phyloP scores from a whole-genome alignment of 2,329 filamentous ascomycete genomes.

The Sordariomycetes sp. region DNA sequence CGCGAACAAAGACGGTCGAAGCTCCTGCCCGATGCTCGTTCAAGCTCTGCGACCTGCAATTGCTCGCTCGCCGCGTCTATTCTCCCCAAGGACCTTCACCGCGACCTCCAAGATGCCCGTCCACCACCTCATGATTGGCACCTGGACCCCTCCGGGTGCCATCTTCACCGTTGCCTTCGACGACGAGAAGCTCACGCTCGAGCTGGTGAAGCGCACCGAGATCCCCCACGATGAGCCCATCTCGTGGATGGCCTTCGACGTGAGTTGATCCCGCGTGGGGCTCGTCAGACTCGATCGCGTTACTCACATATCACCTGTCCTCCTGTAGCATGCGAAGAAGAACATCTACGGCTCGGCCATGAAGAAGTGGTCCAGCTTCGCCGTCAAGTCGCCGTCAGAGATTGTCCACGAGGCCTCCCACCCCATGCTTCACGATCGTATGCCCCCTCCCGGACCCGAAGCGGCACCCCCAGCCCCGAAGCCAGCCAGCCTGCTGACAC shows the following conservation, averaged over 20 bases:
- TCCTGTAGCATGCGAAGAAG: constrained; percentile 57
- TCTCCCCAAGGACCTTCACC: neutral
- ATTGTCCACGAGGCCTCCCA: constrained; percentile 66
- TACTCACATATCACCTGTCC: neutral
- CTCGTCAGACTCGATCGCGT: neutral
- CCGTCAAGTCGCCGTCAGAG: constrained; percentile 60
- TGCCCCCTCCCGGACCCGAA: constrained; percentile 14
- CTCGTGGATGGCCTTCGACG: constrained; percentile 87
- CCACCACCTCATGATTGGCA: constrained; percentile 85
- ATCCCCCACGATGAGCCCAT: constrained; percentile 79
- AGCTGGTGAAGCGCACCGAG: constrained; percentile 65
- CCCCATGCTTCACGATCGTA: constrained; percentile 64
- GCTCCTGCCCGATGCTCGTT: neutral
- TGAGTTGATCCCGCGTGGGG: constrained; percentile 25
- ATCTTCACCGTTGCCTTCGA: constrained; percentile 86
- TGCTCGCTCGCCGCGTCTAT: neutral
- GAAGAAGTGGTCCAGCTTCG: constrained; percentile 85
- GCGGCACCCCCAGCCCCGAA: too few relatives aligned
- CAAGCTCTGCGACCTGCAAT: neutral
- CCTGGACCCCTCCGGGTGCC: constrained; percentile 79
- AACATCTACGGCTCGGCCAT: constrained; percentile 81
- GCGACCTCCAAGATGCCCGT: constrained; percentile 42
- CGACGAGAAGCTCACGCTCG: constrained; percentile 62
- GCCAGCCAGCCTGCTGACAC: constrained; percentile 4
- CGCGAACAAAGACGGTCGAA: neutral